phyloP scores from a whole-genome alignment of 2,329 filamentous ascomycete species.

The Tetracladium maxilliforme region DNA sequence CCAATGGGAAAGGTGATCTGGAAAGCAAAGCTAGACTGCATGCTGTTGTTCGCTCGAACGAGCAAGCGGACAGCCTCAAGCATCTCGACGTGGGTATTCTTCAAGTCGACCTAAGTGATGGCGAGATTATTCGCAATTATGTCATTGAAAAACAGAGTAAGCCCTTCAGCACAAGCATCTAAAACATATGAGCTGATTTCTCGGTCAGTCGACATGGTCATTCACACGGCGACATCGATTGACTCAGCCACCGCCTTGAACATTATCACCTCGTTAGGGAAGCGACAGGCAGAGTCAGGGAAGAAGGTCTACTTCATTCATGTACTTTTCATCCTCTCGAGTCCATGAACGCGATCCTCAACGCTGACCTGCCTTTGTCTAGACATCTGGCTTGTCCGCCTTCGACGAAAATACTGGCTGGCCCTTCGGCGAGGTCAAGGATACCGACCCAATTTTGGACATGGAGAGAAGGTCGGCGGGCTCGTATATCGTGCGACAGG shows the following conservation, averaged over 20 bases:
- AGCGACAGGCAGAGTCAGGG: slow-evolving; percentile 11
- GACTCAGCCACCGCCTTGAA: slow-evolving; percentile 10
- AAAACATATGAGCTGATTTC: no score
- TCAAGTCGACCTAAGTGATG: slow-evolving; percentile 15
- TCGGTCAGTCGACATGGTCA: slow-evolving; percentile 19
- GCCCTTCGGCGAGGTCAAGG: slow-evolving; percentile 7
- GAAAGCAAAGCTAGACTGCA: slow-evolving; percentile 11
- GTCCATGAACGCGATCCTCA: no score
- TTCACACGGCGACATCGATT: slow-evolving; percentile 18
- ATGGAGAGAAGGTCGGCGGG: slow-evolving; percentile 8
- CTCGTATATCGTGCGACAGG: slow-evolving; percentile 8
- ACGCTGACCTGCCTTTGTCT: no score
- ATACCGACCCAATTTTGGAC: slow-evolving; percentile 8
- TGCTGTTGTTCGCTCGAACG: slow-evolving; percentile 17
- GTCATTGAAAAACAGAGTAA: slow-evolving; percentile 1
- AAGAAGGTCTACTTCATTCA: slow-evolving; percentile 17
- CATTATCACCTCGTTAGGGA: slow-evolving; percentile 17
- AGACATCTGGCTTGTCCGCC: no score
- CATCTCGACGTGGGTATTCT: slow-evolving; percentile 15
- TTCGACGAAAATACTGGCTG: slow-evolving; percentile 8
- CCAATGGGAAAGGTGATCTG: slow-evolving; percentile 7
- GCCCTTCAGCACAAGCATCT: no score
- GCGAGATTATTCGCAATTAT: slow-evolving; percentile 6
- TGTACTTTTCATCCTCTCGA: no score
- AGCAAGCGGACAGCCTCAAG: slow-evolving; percentile 15